Percentiles rank a stretch among this genome's conserved stretches.
Conservation (phyloP, 2,329 filamentous ascomycete genomes). For the Proliferodiscus dingleyae region DNA sequence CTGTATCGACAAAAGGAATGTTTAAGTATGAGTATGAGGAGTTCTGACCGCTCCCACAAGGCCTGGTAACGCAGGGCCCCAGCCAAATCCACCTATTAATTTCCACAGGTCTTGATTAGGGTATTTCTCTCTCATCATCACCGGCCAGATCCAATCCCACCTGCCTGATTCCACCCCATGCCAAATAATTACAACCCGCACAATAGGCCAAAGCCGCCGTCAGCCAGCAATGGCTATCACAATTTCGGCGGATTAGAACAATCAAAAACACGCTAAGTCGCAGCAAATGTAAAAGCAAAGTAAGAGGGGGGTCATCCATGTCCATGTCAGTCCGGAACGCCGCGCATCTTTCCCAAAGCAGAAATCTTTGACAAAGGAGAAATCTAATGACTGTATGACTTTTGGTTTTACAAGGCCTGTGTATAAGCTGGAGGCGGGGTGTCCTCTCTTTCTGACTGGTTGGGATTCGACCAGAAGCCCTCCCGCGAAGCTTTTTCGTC, state of each 20-base stretch:
- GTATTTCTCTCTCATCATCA: too few relatives aligned
- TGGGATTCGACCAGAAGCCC: constrained; percentile 38
- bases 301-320: constrained; percentile 13
- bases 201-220: constrained; percentile 6
- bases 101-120: too few relatives aligned
- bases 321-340: constrained; percentile 2
- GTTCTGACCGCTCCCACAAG: too few relatives aligned
- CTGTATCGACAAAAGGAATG: too few relatives aligned
- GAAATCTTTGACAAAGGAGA: constrained; percentile 11
- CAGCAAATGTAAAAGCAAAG: constrained; percentile 16
- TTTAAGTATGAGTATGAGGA: too few relatives aligned
- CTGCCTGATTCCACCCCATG: too few relatives aligned
- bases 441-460: constrained; percentile 49
- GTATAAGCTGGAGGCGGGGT: constrained; percentile 56
- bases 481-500: constrained; percentile 65
- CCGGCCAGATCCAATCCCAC: too few relatives aligned
- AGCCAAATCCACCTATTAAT: too few relatives aligned
- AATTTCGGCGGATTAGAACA: not conserved
- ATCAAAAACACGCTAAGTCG: constrained; percentile 18
- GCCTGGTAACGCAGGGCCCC: too few relatives aligned
- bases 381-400: constrained; percentile 2
- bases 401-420: constrained; percentile 18
- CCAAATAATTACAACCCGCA: too few relatives aligned
- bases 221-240: not conserved
- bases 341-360: constrained; percentile 1